A percentile compares a stretch with the other conserved stretches of the same genome.
Evolutionary conservation across 768 basidiomycete genomes (phyloP).

Genomic region (Gloeophyllum trabeum): DNA sequence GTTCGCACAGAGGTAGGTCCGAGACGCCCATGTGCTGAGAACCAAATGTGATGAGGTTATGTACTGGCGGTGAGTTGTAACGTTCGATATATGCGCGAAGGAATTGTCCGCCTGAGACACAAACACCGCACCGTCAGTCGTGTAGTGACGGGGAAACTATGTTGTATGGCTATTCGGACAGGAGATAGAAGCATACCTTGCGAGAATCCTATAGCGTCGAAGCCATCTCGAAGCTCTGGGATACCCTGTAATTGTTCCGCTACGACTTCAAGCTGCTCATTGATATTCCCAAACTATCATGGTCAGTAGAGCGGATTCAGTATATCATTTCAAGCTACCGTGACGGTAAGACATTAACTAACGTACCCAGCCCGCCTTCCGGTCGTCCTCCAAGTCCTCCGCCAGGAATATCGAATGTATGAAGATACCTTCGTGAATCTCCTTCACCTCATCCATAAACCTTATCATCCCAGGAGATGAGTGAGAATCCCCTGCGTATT

Average conservation of each 20-base stretch:
- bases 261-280: conserved; percentile 56
- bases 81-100: conserved; percentile 75
- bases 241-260: conserved; percentile 53
- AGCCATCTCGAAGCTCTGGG: conserved; percentile 55
- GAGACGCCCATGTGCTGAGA: conserved; percentile 83
- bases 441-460: conserved; percentile 45
- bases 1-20: conserved; percentile 55
- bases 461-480: conserved; percentile 62
- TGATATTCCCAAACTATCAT: conserved; percentile 67
- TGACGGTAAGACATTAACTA: not conserved
- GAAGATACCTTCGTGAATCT: conserved; percentile 65
- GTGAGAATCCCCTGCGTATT: conserved; percentile 53
- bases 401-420: conserved; percentile 66
- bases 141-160: conserved; percentile 1
- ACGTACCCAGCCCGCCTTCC: conserved; percentile 64
- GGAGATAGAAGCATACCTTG: conserved; percentile 43
- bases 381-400: conserved; percentile 48
- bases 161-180: not conserved
- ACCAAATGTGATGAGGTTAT: conserved; percentile 82
- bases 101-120: conserved; percentile 61
- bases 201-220: conserved; percentile 83
- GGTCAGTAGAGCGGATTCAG: not conserved
- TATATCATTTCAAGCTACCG: conserved; percentile 3
- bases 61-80: conserved; percentile 60
- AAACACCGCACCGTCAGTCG: not conserved